phyloP scores from a whole-genome alignment of 1,284 basidiomycete species.

The Ganoderma lucidum region DNA sequence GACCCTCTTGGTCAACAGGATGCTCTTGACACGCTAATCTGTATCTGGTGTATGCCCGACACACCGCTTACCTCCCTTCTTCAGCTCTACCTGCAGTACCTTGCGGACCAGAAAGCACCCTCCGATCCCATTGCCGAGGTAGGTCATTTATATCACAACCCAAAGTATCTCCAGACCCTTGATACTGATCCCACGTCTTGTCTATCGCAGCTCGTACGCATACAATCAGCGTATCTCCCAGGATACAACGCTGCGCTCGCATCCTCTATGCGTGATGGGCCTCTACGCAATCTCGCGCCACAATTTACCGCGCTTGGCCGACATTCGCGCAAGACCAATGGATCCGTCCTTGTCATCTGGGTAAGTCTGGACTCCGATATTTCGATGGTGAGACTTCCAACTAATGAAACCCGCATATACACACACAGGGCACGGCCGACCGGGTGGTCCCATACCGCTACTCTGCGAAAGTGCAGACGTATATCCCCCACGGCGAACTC shows the following conservation, averaged over 20 bases:
- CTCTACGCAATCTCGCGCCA: constrained; percentile 63
- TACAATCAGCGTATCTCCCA: constrained; percentile 77
- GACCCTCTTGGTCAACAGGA: background rate
- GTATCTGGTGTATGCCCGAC: constrained; percentile 37
- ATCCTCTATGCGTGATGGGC: constrained; percentile 77
- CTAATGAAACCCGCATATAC: background rate
- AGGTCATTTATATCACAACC: constrained; percentile 5
- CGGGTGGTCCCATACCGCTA: constrained; percentile 69
- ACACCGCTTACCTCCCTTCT: background rate
- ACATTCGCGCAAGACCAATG: constrained; percentile 47
- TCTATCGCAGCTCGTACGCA: constrained; percentile 60
- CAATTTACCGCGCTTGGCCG: constrained; percentile 58
- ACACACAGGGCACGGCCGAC: constrained; percentile 70
- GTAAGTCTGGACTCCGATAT: constrained; percentile 46
- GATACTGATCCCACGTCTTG: too few relatives aligned
- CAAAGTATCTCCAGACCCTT: background rate
- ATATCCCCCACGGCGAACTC: constrained; percentile 62
- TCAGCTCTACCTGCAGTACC: constrained; percentile 56
- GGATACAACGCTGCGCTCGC: constrained; percentile 78
- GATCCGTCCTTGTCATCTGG: constrained; percentile 68
- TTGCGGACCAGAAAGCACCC: constrained; percentile 44
- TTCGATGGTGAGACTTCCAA: background rate
- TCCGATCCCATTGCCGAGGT: constrained; percentile 51
- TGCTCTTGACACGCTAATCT: background rate
- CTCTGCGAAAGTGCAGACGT: constrained; percentile 57